Conservation (phyloP, 2,329 filamentous ascomycete genomes). For the Diaporthe sp. region DNA sequence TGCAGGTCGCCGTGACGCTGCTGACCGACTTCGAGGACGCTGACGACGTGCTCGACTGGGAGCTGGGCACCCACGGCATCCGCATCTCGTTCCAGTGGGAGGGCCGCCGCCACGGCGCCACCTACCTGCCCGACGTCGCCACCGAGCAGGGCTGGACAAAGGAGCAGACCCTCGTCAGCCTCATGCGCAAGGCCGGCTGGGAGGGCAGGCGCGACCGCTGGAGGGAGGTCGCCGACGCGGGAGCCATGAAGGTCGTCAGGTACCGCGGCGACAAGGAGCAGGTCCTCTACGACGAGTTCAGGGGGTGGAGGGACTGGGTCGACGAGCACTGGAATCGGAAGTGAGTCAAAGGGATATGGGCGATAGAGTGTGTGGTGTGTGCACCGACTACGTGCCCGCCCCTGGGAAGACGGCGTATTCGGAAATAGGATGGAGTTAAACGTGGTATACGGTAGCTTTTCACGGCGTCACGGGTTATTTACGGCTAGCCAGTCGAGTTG, state of each 20-base stretch:
- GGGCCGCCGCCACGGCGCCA: conserved; percentile 81
- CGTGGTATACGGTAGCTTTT: conserved; percentile 6
- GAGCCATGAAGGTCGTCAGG: conserved; percentile 75
- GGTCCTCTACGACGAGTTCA: conserved; percentile 80
- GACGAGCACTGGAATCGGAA: conserved; percentile 47
- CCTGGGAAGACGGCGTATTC: neutral
- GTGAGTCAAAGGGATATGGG: neutral
- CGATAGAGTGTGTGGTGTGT: neutral
- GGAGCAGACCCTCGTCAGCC: conserved; percentile 88
- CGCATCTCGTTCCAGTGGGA: conserved; percentile 86
- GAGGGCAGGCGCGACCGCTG: conserved; percentile 82
- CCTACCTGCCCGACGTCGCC: conserved; percentile 93
- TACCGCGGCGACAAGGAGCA: conserved; percentile 89
- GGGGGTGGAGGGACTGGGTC: conserved; percentile 83
- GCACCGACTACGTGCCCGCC: neutral
- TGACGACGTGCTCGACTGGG: conserved; percentile 83
- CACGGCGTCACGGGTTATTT: conserved; percentile 12
- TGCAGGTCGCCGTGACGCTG: conserved; percentile 81
- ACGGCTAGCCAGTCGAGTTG: neutral
- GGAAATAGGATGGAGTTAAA: neutral
- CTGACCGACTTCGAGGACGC: conserved; percentile 87
- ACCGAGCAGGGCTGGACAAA: conserved; percentile 94
- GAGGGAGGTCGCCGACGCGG: conserved; percentile 74
- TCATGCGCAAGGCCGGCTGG: conserved; percentile 98
- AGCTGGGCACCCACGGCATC: conserved; percentile 86